Conservation (phyloP, 176 grass and related monocot genomes). For the Oryza coarctata region DNA sequence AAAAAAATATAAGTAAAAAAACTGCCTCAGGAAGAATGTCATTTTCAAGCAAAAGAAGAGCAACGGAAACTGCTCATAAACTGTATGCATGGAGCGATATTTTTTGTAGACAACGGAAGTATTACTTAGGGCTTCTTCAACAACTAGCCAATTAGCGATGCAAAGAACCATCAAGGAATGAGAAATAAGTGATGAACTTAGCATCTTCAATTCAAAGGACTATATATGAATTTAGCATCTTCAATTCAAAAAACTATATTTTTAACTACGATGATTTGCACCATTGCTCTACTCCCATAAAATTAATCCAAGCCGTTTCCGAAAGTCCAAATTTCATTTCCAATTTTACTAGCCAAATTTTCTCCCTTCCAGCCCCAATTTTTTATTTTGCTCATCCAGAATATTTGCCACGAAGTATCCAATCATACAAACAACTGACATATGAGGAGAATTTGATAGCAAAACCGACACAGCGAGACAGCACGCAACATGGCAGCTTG, state of each 20-base stretch:
- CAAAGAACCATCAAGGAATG: neutral
- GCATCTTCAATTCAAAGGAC: neutral
- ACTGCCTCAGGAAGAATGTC: neutral
- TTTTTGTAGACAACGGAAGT: neutral
- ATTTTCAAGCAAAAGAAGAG: neutral
- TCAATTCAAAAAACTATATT: neutral
- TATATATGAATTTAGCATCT: neutral
- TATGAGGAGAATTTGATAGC: neutral
- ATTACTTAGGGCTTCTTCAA: neutral
- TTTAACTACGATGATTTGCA: neutral
- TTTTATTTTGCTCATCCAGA: neutral
- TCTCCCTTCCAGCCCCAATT: neutral
- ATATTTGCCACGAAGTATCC: neutral
- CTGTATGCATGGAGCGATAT: neutral
- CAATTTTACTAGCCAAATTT: neutral
- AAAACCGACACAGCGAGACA: neutral
- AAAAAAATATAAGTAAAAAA: slow-evolving; percentile 25
- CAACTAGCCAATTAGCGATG: neutral
- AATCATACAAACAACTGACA: neutral
- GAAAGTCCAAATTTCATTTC: neutral
- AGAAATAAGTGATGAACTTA: neutral
- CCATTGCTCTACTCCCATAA: neutral
- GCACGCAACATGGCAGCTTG: neutral
- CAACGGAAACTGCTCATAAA: neutral
- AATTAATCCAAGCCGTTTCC: neutral